These are phyloP conservation scores for Pseudocercospora fuligena DNA, from an alignment of 2,329 filamentous ascomycete genomes.

Conservation along the genomic window DNA sequence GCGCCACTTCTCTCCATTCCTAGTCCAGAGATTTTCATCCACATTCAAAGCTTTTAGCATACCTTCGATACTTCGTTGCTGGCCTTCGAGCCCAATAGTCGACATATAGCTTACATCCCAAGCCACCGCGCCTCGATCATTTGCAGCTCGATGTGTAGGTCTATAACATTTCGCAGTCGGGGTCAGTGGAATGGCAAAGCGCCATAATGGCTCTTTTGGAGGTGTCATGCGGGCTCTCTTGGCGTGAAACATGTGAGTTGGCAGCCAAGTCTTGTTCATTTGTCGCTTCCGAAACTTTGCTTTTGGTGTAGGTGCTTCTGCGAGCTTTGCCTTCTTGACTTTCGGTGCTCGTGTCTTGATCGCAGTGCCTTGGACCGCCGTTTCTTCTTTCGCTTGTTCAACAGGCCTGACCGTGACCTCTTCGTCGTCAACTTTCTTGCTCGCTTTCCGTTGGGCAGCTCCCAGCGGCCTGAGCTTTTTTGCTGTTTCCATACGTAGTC, in stretches of 20 bases:
- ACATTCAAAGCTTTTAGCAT: slow-evolving; percentile 71
- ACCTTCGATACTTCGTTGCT: slow-evolving; percentile 64
- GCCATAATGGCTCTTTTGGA: slow-evolving; percentile 80
- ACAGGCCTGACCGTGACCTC: slow-evolving; percentile 27
- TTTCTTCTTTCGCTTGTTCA: slow-evolving; percentile 26
- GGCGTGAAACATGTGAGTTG: slow-evolving; percentile 91
- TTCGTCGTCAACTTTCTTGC: slow-evolving; percentile 39
- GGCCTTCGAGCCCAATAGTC: slow-evolving; percentile 78
- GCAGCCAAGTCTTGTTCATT: slow-evolving; percentile 87
- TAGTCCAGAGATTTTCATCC: slow-evolving; percentile 59
- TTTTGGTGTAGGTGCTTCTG: slow-evolving; percentile 64
- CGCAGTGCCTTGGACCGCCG: slow-evolving; percentile 35
- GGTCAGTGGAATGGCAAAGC: slow-evolving; percentile 82
- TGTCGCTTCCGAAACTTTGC: slow-evolving; percentile 85
- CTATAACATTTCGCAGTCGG: slow-evolving; percentile 90
- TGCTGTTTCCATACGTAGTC: slow-evolving; percentile 75
- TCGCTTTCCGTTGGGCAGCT: slow-evolving; percentile 52
- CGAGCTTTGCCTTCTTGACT: slow-evolving; percentile 71
- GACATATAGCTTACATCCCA: slow-evolving; percentile 97
- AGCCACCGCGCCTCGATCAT: slow-evolving; percentile 74
- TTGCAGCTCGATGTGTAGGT: slow-evolving; percentile 79
- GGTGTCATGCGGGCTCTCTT: slow-evolving; percentile 89
- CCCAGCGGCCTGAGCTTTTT: slow-evolving; percentile 70
- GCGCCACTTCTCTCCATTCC: slow-evolving; percentile 73
- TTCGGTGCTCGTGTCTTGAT: slow-evolving; percentile 59